phyloP scores from a whole-genome alignment of 768 basidiomycete species.

The Panaeolus papilionaceus region DNA sequence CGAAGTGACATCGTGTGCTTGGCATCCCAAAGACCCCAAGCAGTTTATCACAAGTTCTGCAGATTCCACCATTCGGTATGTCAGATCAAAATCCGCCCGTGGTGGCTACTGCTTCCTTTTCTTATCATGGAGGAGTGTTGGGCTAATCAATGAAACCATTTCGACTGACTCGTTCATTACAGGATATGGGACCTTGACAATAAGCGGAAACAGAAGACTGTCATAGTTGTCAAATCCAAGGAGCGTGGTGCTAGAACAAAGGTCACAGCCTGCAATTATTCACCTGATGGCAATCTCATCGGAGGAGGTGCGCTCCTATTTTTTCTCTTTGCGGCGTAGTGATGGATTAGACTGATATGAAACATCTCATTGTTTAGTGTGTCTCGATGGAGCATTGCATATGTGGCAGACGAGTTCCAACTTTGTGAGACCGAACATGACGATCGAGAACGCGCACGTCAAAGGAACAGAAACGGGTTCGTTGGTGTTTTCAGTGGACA shows the following conservation, averaged over 20 bases:
- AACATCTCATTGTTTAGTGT: constrained; percentile 54
- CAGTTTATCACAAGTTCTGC: constrained; percentile 93
- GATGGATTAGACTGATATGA: constrained; percentile 26
- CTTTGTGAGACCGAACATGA: constrained; percentile 89
- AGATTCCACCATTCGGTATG: constrained; percentile 92
- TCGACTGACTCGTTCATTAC: constrained; percentile 17
- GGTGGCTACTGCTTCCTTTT: background rate
- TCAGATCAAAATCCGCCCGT: constrained; percentile 5
- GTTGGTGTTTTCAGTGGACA: constrained; percentile 88
- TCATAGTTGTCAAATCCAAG: constrained; percentile 96
- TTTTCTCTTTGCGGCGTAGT: constrained; percentile 17
- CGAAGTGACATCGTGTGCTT: constrained; percentile 87
- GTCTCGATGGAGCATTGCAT: constrained; percentile 90
- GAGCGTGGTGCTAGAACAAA: constrained; percentile 94
- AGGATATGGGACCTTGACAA: constrained; percentile 97
- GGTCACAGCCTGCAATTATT: constrained; percentile 87
- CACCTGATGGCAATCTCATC: constrained; percentile 87
- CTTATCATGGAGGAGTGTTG: background rate
- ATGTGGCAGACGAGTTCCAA: constrained; percentile 94
- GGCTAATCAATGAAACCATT: constrained; percentile 10
- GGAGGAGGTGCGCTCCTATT: constrained; percentile 70
- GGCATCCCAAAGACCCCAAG: constrained; percentile 89
- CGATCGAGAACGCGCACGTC: constrained; percentile 84
- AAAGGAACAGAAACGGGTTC: constrained; percentile 90
- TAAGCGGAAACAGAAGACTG: constrained; percentile 92